phyloP scores from a whole-genome alignment of 257 asterid species.

The Przewalskia tangutica region DNA sequence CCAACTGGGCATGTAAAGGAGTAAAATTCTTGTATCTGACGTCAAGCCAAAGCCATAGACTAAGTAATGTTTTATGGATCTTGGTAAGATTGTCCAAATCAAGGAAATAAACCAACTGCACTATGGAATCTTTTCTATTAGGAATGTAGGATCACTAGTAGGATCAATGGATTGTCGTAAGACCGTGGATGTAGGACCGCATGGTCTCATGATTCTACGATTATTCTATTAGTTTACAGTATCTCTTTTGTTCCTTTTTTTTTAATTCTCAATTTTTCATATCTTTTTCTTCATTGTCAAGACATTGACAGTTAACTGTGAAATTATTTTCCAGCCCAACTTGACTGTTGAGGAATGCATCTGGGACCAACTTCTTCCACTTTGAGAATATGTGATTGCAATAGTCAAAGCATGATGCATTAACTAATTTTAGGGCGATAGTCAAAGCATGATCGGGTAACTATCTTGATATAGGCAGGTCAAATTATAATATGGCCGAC shows the following conservation, averaged over 20 bases:
- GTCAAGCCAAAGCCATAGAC: neutral
- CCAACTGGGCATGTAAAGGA: neutral
- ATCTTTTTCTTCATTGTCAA: neutral
- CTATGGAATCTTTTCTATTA: neutral
- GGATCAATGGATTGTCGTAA: neutral
- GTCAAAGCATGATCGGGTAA: neutral
- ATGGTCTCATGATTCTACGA: neutral
- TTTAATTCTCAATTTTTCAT: neutral
- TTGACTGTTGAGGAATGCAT: neutral
- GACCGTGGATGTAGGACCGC: neutral
- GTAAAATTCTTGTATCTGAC: neutral
- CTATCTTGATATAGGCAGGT: neutral
- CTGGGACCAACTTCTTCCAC: neutral
- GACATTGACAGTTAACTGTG: neutral
- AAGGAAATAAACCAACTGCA: neutral
- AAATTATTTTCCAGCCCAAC: neutral
- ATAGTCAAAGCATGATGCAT: neutral
- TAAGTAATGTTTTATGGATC: neutral
- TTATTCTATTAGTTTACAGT: neutral
- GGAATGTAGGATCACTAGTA: neutral
- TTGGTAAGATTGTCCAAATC: neutral
- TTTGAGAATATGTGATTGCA: neutral
- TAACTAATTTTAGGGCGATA: neutral
- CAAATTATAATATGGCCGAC: neutral
- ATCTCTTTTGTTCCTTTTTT: neutral